Percentiles rank a stretch among this genome's conserved stretches.
Conservation (phyloP, 257 asterid species). For the Ophiorrhiza pumila region DNA sequence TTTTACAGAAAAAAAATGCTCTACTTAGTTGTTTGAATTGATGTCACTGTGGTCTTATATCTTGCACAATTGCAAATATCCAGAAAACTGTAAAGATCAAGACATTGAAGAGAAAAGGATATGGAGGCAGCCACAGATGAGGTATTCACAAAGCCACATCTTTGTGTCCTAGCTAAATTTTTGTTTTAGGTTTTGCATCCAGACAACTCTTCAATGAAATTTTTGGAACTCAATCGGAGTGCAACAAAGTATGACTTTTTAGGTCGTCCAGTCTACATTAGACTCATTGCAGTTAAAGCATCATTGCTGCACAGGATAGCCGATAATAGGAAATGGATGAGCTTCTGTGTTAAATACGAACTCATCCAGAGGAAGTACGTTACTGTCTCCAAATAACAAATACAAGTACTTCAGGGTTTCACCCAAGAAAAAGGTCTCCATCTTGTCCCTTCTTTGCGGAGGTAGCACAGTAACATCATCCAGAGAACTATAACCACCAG, state of each 20-base stretch:
- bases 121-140: background rate
- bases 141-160: constrained; percentile 8
- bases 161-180: constrained; percentile 16
- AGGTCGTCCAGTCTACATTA: constrained; percentile 14
- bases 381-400: constrained; percentile 54
- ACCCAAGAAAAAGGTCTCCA: constrained; percentile 93
- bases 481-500: constrained; percentile 89
- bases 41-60: background rate
- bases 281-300: constrained; percentile 14
- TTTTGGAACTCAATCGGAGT: background rate
- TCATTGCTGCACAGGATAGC: constrained; percentile 38
- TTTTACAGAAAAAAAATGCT: background rate
- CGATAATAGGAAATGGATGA: constrained; percentile 79
- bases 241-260: constrained; percentile 16
- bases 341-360: constrained; percentile 93
- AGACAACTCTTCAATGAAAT: background rate
- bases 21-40: background rate
- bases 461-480: constrained; percentile 84
- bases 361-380: constrained; percentile 70
- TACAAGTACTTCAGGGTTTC: constrained; percentile 91
- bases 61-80: constrained; percentile 8
- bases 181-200: constrained; percentile 10
- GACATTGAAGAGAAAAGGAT: constrained; percentile 21
- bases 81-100: constrained; percentile 8
- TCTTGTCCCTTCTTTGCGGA: constrained; percentile 83